Evolutionary conservation across 257 asterid species (phyloP).

Genomic region (Petunia axillaris): DNA sequence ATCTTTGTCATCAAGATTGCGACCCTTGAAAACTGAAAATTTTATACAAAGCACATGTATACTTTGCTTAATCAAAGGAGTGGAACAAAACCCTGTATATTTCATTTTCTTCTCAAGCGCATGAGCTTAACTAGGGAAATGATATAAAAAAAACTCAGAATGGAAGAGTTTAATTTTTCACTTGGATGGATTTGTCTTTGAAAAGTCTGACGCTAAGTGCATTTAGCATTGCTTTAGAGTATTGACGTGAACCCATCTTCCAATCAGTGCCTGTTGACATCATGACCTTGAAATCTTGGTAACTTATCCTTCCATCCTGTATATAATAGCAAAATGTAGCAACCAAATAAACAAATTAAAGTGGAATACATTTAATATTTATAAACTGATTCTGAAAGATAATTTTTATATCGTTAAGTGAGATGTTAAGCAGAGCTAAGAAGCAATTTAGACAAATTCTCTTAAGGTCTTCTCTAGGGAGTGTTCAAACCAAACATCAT

Average conservation of each 20-base stretch:
- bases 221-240: constrained; percentile 71
- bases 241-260: constrained; percentile 91
- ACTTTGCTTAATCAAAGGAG: neutral
- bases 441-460: neutral
- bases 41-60: neutral
- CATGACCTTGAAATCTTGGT: constrained; percentile 77
- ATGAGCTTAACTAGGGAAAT: neutral
- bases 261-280: constrained; percentile 88
- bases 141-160: neutral
- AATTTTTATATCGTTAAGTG: too few relatives aligned
- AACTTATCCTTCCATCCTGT: constrained; percentile 87
- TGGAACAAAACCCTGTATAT: constrained; percentile 22
- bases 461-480: too few relatives aligned
- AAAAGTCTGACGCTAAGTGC: constrained; percentile 75
- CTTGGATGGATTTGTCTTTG: constrained; percentile 46
- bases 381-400: neutral
- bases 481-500: too few relatives aligned
- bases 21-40: neutral
- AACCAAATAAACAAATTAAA: neutral
- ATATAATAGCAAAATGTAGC: neutral
- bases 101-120: neutral
- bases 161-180: constrained; percentile 55
- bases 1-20: neutral
- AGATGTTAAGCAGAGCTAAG: neutral
- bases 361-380: neutral